Evolutionary conservation across 2,329 filamentous ascomycete species (phyloP).

Genomic region (Zasmidium citrigriseum): DNA sequence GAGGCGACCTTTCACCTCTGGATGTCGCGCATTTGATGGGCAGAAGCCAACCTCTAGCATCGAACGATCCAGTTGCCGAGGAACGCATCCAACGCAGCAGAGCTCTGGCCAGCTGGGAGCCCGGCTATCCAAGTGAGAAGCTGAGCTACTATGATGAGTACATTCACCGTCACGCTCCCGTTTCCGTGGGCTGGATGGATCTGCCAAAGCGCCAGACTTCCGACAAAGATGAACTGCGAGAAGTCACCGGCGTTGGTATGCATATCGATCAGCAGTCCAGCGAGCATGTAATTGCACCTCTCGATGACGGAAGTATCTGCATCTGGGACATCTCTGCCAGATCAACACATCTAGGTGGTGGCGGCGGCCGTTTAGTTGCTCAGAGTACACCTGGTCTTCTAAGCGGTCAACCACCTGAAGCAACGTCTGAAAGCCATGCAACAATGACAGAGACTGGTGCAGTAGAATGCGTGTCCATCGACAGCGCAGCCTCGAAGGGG

Average conservation of each 20-base stretch:
- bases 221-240: conserved; percentile 52
- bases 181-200: conserved; percentile 77
- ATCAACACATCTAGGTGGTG: conserved; percentile 19
- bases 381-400: conserved; percentile 69
- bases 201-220: conserved; percentile 50
- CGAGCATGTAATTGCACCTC: conserved; percentile 70
- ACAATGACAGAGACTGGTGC: conserved; percentile 71
- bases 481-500: conserved; percentile 65
- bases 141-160: conserved; percentile 89
- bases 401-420: conserved; percentile 54
- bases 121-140: conserved; percentile 68
- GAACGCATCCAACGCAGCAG: conserved; percentile 41
- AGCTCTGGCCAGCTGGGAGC: conserved; percentile 80
- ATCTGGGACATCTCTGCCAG: conserved; percentile 66
- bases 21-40: conserved; percentile 26
- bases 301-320: conserved; percentile 86
- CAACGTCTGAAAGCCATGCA: conserved; percentile 47
- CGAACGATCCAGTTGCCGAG: conserved; percentile 17
- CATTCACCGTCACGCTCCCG: conserved; percentile 74
- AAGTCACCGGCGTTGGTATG: conserved; percentile 70
- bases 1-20: conserved; percentile 22
- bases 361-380: conserved; percentile 61
- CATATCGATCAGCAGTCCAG: conserved; percentile 59
- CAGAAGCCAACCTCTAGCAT: conserved; percentile 14
- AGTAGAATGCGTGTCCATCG: conserved; percentile 80